Evolutionary conservation across 495 filamentous ascomycete species (phyloP).

Genomic region (Tricharina praecox): DNA sequence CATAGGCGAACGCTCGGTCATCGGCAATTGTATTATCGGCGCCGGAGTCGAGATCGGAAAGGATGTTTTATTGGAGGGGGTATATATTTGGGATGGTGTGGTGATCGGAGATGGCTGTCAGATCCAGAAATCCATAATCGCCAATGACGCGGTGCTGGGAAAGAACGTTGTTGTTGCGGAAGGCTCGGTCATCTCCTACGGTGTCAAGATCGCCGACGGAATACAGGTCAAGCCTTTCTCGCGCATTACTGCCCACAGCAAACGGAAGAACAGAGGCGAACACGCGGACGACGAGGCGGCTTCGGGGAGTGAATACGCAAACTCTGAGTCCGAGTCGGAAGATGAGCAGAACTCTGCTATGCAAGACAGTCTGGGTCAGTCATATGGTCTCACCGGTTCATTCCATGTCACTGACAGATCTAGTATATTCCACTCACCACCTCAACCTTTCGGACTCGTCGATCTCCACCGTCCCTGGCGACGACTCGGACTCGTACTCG

Average conservation of each 20-base stretch:
- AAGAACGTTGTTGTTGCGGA: conserved; percentile 47
- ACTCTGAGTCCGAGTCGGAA: conserved; percentile 34
- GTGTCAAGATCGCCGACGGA: conserved; percentile 50
- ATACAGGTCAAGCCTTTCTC: conserved; percentile 34
- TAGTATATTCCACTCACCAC: background rate
- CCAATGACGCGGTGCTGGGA: conserved; percentile 50
- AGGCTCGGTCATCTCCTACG: conserved; percentile 65
- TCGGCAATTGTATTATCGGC: conserved; percentile 62
- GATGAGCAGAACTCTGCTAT: conserved; percentile 35
- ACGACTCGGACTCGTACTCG: conserved; percentile 29
- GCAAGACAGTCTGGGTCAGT: conserved; percentile 38
- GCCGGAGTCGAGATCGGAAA: conserved; percentile 69
- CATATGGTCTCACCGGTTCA: background rate
- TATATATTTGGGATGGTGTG: conserved; percentile 81
- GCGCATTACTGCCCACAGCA: conserved; percentile 40
- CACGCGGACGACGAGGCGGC: conserved; percentile 40
- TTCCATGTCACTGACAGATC: background rate
- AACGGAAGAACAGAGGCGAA: conserved; percentile 36
- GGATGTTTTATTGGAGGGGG: conserved; percentile 58
- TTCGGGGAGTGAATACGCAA: conserved; percentile 37
- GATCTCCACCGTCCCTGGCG: conserved; percentile 29
- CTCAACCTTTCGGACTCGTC: background rate
- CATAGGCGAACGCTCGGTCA: conserved; percentile 51
- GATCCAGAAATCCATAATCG: conserved; percentile 61
- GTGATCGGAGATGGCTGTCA: conserved; percentile 54